Conservation (phyloP, 176 grass and related monocot genomes). For the Neostapfia colusana region DNA sequence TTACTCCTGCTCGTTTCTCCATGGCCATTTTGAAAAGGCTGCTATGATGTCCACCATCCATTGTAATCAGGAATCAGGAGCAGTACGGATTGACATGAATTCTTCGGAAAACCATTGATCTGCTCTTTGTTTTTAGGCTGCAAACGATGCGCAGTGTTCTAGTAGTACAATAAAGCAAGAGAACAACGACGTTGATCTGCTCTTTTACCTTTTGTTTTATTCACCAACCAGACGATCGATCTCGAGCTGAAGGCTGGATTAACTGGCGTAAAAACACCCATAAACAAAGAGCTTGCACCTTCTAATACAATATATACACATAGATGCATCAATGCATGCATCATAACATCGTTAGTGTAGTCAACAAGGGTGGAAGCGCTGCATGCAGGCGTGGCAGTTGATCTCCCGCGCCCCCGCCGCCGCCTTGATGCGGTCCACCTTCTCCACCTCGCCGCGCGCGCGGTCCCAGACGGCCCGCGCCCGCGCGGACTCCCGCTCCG, state of each 20-base stretch:
- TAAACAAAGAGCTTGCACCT: background rate
- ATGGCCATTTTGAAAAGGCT: conserved; percentile 30
- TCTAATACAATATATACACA: background rate
- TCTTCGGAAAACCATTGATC: background rate
- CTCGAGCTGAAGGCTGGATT: background rate
- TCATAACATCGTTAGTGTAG: background rate
- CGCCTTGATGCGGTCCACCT: conserved; percentile 75
- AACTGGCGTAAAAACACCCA: background rate
- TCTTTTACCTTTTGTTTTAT: background rate
- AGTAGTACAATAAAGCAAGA: conserved; percentile 16
- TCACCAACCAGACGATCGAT: conserved; percentile 9
- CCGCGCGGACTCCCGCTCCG: conserved; percentile 72
- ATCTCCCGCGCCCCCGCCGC: conserved; percentile 65
- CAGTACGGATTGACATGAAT: conserved; percentile 1
- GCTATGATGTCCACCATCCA: conserved; percentile 6
- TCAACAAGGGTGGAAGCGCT: conserved; percentile 52
- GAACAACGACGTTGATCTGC: conserved; percentile 17
- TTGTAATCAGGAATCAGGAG: background rate
- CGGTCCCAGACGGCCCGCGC: conserved; percentile 74
- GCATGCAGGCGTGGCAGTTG: conserved; percentile 78
- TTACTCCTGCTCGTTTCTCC: background rate
- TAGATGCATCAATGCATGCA: too few relatives aligned
- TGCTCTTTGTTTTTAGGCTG: too few relatives aligned
- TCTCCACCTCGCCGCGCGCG: conserved; percentile 64
- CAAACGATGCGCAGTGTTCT: too few relatives aligned